These are phyloP conservation scores for Bryopsis sp. DNA, from an alignment of 139 green algal genomes.

Conservation along the genomic window DNA sequence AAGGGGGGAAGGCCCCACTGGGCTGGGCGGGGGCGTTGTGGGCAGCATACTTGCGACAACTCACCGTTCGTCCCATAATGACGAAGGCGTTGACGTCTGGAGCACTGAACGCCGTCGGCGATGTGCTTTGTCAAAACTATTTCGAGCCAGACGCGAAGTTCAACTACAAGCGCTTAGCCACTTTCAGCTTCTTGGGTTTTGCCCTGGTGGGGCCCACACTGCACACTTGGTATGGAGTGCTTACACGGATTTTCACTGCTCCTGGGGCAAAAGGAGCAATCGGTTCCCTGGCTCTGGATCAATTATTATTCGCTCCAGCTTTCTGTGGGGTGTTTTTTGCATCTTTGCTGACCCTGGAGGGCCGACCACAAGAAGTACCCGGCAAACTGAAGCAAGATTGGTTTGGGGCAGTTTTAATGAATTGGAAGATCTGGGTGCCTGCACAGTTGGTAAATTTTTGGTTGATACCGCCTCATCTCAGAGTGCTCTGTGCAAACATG, in stretches of 20 bases:
- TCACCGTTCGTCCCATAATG: slow-evolving; percentile 30
- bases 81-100: slow-evolving; percentile 74
- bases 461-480: slow-evolving; percentile 56
- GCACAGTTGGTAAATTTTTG: slow-evolving; percentile 86
- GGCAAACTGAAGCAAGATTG: slow-evolving; percentile 66
- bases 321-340: slow-evolving; percentile 80
- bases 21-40: not conserved
- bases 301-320: slow-evolving; percentile 79
- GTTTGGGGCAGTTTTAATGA: slow-evolving; percentile 54
- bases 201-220: slow-evolving; percentile 68
- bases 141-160: slow-evolving; percentile 48
- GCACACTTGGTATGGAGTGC: slow-evolving; percentile 70
- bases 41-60: not conserved
- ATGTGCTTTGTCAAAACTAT: slow-evolving; percentile 65
- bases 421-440: slow-evolving; percentile 87
- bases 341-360: slow-evolving; percentile 39
- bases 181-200: slow-evolving; percentile 63
- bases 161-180: slow-evolving; percentile 46
- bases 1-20: not conserved
- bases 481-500: slow-evolving; percentile 63
- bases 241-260: slow-evolving; percentile 52
- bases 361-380: slow-evolving; percentile 50
- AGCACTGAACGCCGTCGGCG: slow-evolving; percentile 74
- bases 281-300: slow-evolving; percentile 58
- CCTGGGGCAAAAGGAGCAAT: slow-evolving; percentile 38